phyloP scores from a whole-genome alignment of 305 asterid genomes.

The Solanum chacoense region DNA sequence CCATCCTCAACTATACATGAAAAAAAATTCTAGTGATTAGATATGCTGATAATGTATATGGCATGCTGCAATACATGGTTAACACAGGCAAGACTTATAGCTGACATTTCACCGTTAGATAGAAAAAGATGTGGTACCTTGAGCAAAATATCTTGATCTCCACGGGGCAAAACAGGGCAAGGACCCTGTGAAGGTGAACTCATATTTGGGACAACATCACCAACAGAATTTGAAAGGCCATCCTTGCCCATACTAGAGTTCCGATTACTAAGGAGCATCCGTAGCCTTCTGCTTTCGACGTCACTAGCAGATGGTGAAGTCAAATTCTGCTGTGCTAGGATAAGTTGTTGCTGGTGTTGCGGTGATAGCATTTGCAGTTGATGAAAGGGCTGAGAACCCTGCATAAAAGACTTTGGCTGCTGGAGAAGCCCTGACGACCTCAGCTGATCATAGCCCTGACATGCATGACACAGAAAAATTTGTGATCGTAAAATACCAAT shows the following conservation, averaged over 20 bases:
- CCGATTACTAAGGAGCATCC: constrained; percentile 78
- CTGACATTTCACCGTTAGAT: not conserved
- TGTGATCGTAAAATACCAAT: not conserved
- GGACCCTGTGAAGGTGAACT: constrained; percentile 87
- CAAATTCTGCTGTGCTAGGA: constrained; percentile 87
- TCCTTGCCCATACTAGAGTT: constrained; percentile 88
- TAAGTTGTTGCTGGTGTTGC: constrained; percentile 95
- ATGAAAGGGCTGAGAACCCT: constrained; percentile 87
- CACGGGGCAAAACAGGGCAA: constrained; percentile 63
- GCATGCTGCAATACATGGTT: not conserved
- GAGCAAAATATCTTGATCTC: constrained; percentile 72
- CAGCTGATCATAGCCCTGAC: constrained; percentile 84
- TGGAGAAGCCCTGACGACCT: constrained; percentile 86
- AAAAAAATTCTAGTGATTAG: not conserved
- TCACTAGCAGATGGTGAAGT: constrained; percentile 84
- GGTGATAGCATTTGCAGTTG: constrained; percentile 88
- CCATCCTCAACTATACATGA: constrained; percentile 49
- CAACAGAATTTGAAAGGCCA: constrained; percentile 70
- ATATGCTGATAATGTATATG: not conserved
- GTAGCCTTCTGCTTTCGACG: constrained; percentile 75
- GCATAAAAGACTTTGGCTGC: constrained; percentile 94
- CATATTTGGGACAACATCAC: constrained; percentile 72
- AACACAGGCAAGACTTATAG: not conserved
- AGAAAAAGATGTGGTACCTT: constrained; percentile 39
- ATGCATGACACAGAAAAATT: not conserved